A percentile compares a stretch with the other conserved stretches of the same genome.
Evolutionary conservation across 371 early-diverging fungal species (phyloP).

Genomic region (Rhizomucor pusillus): DNA sequence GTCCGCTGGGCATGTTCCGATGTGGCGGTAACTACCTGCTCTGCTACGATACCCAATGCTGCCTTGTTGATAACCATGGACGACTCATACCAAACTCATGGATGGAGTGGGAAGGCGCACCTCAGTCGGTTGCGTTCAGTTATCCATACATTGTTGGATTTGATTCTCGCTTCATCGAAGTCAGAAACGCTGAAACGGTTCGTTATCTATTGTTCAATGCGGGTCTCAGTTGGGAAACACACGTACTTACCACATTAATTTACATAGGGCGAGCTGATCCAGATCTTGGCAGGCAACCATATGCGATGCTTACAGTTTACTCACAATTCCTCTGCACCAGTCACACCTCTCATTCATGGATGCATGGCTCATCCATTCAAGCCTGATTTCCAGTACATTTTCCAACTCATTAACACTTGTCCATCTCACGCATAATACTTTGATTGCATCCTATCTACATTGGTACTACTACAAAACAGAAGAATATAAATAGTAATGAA

Average conservation of each 20-base stretch:
- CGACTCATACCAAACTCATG: slow-evolving; percentile 12
- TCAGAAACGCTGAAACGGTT: slow-evolving; percentile 76
- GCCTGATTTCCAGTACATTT: slow-evolving; percentile 28
- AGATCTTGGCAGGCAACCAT: slow-evolving; percentile 28
- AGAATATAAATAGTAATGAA: no score
- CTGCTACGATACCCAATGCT: slow-evolving; percentile 86
- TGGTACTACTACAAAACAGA: no score
- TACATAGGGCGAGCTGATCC: slow-evolving; percentile 27
- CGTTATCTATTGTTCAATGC: slow-evolving; percentile 6
- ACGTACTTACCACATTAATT: neutral
- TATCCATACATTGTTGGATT: slow-evolving; percentile 84
- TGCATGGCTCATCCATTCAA: slow-evolving; percentile 31
- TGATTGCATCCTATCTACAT: no score
- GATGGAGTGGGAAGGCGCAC: slow-evolving; percentile 50
- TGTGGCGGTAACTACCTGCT: slow-evolving; percentile 67
- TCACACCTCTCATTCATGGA: slow-evolving; percentile 28
- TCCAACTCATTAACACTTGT: slow-evolving; percentile 17
- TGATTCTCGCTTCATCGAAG: slow-evolving; percentile 77
- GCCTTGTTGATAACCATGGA: slow-evolving; percentile 74
- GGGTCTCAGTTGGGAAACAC: neutral
- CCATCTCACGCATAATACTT: slow-evolving; percentile 1
- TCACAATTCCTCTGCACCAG: slow-evolving; percentile 8
- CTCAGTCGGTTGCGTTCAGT: slow-evolving; percentile 57
- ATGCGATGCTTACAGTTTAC: slow-evolving; percentile 23
- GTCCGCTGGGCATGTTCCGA: slow-evolving; percentile 80